Evolutionary conservation across 148 eudicot species (phyloP).

Genomic region (Rhododendron griersonianum): DNA sequence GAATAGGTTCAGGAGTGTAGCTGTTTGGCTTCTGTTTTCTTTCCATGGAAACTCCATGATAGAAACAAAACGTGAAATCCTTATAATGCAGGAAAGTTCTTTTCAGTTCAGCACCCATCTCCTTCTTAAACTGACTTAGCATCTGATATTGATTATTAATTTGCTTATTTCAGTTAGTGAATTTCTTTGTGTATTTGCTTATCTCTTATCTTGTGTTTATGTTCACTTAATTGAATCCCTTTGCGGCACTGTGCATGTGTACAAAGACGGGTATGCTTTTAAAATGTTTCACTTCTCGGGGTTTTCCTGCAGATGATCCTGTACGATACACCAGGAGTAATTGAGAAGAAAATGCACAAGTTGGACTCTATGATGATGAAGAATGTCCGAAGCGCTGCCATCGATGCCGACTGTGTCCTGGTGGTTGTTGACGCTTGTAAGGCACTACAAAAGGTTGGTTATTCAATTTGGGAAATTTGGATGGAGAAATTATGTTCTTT

Average conservation of each 20-base stretch:
- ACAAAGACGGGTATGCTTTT: not conserved
- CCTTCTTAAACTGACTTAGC: not conserved
- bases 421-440: conserved; percentile 92
- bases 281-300: conserved; percentile 21
- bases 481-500: not conserved
- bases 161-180: not conserved
- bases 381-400: conserved; percentile 85
- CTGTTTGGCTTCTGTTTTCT: conserved; percentile 3
- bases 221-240: not conserved
- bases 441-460: conserved; percentile 63
- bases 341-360: conserved; percentile 92
- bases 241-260: not conserved
- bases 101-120: not conserved
- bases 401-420: conserved; percentile 84
- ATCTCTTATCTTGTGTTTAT: not conserved
- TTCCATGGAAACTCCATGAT: not conserved
- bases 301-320: conserved; percentile 75
- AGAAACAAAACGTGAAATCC: not conserved
- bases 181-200: not conserved
- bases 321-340: conserved; percentile 97
- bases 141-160: not conserved
- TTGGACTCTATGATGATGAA: conserved; percentile 99
- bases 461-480: not conserved
- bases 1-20: not conserved
- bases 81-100: not conserved